Conservation (phyloP, 306 rosid species). For the Gastrolobium bilobum region DNA sequence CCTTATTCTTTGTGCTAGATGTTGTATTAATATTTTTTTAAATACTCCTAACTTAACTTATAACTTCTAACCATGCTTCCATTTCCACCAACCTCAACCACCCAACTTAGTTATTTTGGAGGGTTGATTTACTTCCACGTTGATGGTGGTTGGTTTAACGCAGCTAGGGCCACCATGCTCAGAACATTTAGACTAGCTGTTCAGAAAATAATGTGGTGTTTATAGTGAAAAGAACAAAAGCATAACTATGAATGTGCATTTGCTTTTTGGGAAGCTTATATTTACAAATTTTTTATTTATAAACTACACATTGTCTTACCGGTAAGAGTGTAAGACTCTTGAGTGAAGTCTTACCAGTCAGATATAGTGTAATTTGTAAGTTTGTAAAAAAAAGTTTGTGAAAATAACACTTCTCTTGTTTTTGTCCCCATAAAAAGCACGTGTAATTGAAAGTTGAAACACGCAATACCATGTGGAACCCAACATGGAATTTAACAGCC, state of each 20-base stretch:
- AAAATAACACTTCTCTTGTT: no score
- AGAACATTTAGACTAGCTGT: not conserved
- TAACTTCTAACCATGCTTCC: not conserved
- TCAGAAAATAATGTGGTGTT: not conserved
- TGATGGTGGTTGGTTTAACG: no score
- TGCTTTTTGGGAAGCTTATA: no score
- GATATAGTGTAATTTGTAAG: no score
- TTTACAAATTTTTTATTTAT: no score
- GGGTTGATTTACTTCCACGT: conserved; percentile 17
- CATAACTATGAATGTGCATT: not conserved
- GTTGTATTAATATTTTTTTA: not conserved
- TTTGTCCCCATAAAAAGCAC: conserved; percentile 15
- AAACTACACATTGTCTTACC: no score
- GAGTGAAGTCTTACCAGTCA: no score
- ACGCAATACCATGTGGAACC: not conserved
- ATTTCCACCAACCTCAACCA: conserved; percentile 6
- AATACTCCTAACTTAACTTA: not conserved
- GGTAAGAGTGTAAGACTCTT: no score
- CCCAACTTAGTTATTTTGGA: not conserved
- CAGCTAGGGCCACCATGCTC: no score
- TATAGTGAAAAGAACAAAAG: not conserved
- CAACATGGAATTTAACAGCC: not conserved
- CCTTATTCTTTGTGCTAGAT: not conserved
- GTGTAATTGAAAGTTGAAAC: conserved; percentile 22
- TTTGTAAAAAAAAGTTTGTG: no score